Evolutionary conservation across 306 rosid genomes (phyloP), one percentile per base, ranked within the genome.

Genomic region (Glycyrrhiza uralensis): DNA sequence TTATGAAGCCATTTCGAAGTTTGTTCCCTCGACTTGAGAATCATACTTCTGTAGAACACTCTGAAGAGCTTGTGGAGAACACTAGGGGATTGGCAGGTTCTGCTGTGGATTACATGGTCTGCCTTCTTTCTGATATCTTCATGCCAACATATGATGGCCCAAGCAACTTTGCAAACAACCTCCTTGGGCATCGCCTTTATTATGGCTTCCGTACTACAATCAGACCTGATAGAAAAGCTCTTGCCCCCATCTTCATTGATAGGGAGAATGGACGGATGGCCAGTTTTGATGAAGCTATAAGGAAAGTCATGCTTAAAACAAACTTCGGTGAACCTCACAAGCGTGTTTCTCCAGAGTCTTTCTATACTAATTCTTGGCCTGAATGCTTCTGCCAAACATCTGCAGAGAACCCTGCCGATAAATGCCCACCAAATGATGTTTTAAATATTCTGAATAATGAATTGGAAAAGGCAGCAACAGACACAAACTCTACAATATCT

Each of bases 91-190:
- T 95, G 76, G 79, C 88, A 54, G 99, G 99, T 66, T 91, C 99
- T 71, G 99, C 99, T 22, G 99, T 95, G 72, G 99, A 91, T 79
- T 95, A 95, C 90, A 91, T 95, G 99, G 97, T 91, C 76, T 91
- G 97, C 77, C 99, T 95, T 52, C 93, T 95, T 36, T 95, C 99
- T 35, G 99, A 95, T 82, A 91, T 95, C 75, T 95, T 95, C 80
- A 89, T 91, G 96, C 99, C 99, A 61, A 95, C 99, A 51, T 95
- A 91, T 80, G 99, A 95, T 69, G 99, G 99, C 20, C 99, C 99
- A 19, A 95, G 99, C 96, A 95, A 95, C 93, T 95, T 95, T 46
- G 99, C 99, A 42, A 95, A 95, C 85, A 95, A 95, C 83, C 97
- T 95, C 77, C 92, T 95, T 3, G 99, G 99, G 13, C 99, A 95